Evolutionary conservation across 352 stramenopile genomes (phyloP).

Genomic region (Phytophthora nicotianae): DNA sequence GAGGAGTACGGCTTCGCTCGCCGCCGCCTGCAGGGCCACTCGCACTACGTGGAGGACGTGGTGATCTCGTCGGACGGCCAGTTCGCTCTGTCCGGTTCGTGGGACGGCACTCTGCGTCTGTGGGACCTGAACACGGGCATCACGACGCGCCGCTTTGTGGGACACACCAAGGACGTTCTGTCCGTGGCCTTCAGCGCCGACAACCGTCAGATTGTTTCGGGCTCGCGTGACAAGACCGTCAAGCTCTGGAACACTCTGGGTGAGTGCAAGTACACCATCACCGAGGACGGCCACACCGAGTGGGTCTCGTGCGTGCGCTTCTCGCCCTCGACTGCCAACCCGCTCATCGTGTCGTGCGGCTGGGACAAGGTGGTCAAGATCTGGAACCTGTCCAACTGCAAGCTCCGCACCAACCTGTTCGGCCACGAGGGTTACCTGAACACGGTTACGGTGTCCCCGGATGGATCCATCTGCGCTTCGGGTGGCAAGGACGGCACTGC

Average conservation of each 20-base stretch:
- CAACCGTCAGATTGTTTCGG: slow-evolving; percentile 99
- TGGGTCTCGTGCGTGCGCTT: slow-evolving; percentile 99
- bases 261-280: slow-evolving; percentile 99
- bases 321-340: slow-evolving; percentile 95
- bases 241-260: slow-evolving; percentile 99
- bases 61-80: slow-evolving; percentile 99
- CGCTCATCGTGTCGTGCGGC: slow-evolving; percentile 98
- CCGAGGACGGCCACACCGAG: slow-evolving; percentile 98
- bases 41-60: slow-evolving; percentile 99
- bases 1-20: slow-evolving; percentile 98
- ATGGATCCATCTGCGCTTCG: slow-evolving; percentile 99
- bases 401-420: slow-evolving; percentile 99
- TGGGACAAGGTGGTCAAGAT: slow-evolving; percentile 99
- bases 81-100: slow-evolving; percentile 98
- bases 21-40: slow-evolving; percentile 97
- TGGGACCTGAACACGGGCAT: slow-evolving; percentile 99
- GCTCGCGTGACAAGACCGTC: slow-evolving; percentile 99
- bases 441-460: slow-evolving; percentile 99
- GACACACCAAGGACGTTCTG: slow-evolving; percentile 99
- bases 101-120: slow-evolving; percentile 98
- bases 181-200: slow-evolving; percentile 98
- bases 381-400: slow-evolving; percentile 99
- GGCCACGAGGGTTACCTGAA: slow-evolving; percentile 99
- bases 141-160: slow-evolving; percentile 98
- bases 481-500: slow-evolving; percentile 99